Conservation (phyloP, 2,329 filamentous ascomycete species). For the Podosphaera xanthii region DNA sequence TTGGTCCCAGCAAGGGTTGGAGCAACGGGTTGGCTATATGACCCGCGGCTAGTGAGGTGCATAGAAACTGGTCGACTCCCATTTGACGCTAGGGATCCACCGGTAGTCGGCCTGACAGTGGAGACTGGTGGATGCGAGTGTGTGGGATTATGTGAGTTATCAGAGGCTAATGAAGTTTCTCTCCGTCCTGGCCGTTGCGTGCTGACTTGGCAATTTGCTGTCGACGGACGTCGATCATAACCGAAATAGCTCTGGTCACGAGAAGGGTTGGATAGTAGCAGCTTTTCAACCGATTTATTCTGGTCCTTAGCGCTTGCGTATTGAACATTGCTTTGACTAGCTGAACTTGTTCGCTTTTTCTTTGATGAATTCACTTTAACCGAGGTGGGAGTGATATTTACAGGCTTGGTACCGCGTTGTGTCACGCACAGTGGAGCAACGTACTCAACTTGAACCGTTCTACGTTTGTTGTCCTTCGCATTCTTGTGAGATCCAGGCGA, state of each 20-base stretch:
- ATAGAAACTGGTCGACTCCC: constrained; percentile 22
- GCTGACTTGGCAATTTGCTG: constrained; percentile 18
- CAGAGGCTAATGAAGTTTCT: constrained; percentile 28
- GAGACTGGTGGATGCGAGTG: constrained; percentile 22
- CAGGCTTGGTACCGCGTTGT: constrained; percentile 29
- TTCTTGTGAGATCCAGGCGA: constrained; percentile 40
- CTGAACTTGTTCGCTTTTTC: constrained; percentile 29
- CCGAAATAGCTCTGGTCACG: constrained; percentile 27
- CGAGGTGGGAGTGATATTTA: constrained; percentile 15
- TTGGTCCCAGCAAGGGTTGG: constrained; percentile 76
- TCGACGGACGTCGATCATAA: constrained; percentile 16
- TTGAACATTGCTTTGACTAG: constrained; percentile 29
- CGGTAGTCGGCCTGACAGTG: constrained; percentile 47
- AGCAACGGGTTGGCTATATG: constrained; percentile 72
- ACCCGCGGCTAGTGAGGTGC: constrained; percentile 48
- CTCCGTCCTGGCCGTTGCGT: constrained; percentile 23
- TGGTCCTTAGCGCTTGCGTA: constrained; percentile 8
- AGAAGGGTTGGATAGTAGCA: constrained; percentile 33
- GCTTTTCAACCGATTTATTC: constrained; percentile 27
- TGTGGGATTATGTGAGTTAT: constrained; percentile 31
- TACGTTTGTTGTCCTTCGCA: constrained; percentile 63
- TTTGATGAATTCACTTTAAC: constrained; percentile 14
- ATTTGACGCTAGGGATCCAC: constrained; percentile 52
- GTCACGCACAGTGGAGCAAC: constrained; percentile 79
- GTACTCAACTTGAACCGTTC: constrained; percentile 94